These are phyloP conservation scores for Rauvolfia tetraphylla DNA, from an alignment of 257 asterid species.

Conservation along the genomic window DNA sequence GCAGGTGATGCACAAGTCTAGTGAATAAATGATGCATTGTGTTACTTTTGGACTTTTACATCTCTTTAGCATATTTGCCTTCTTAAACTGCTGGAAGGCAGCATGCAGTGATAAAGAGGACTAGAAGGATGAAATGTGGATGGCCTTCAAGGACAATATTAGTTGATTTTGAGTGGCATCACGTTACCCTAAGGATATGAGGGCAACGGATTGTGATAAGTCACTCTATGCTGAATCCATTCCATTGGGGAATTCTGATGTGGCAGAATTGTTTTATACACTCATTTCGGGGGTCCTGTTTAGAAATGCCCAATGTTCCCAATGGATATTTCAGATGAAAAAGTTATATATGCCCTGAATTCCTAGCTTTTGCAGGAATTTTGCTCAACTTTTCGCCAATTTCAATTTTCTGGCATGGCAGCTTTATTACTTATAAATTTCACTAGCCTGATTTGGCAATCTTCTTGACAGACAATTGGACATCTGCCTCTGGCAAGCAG, in stretches of 20 bases:
- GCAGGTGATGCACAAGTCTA: background rate
- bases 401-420: background rate
- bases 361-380: background rate
- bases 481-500: background rate
- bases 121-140: background rate
- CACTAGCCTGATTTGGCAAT: too few relatives aligned
- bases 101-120: background rate
- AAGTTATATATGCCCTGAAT: background rate
- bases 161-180: background rate
- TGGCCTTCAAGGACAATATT: background rate
- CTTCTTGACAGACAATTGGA: too few relatives aligned
- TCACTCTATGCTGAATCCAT: background rate
- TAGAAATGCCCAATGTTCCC: background rate
- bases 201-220: background rate
- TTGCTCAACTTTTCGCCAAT: background rate
- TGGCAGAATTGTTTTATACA: background rate
- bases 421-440: too few relatives aligned
- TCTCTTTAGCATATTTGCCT: background rate
- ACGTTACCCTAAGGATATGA: background rate
- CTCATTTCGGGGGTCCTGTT: background rate
- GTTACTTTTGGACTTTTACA: background rate
- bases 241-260: background rate
- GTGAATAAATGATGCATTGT: background rate
- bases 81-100: background rate
- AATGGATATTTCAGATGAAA: background rate